phyloP scores from a whole-genome alignment of 2,329 filamentous ascomycete genomes.

The Phialophora expanda region DNA sequence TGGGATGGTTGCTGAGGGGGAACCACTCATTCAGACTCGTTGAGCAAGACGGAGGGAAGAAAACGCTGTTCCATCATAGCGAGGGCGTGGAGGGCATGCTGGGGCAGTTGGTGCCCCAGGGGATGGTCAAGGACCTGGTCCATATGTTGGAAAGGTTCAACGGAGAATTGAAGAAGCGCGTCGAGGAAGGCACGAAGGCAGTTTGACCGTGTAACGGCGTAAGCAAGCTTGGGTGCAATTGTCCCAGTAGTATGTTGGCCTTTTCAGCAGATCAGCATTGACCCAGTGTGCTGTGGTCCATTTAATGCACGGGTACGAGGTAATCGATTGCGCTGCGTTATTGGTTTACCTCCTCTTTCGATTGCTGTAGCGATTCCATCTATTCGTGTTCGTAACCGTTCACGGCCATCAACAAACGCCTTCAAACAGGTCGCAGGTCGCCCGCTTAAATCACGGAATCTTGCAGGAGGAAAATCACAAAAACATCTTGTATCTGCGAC shows the following conservation, averaged over 20 bases:
- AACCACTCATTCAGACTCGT: constrained; percentile 19
- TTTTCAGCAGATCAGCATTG: neutral
- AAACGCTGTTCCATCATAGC: constrained; percentile 14
- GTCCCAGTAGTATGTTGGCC: no score
- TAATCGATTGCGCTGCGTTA: neutral
- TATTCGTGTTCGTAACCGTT: neutral
- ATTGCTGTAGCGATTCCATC: neutral
- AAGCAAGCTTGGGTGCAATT: no score
- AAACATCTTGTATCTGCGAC: neutral
- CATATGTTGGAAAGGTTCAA: constrained; percentile 19
- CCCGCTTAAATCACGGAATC: neutral
- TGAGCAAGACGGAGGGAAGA: constrained; percentile 16
- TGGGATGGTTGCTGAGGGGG: constrained; percentile 11
- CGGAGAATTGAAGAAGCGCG: constrained; percentile 18
- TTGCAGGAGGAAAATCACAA: neutral
- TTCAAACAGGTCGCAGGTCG: neutral
- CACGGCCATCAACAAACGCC: neutral
- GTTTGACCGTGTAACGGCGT: neutral
- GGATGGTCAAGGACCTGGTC: constrained; percentile 11
- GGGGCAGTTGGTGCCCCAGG: neutral
- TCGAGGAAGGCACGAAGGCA: neutral
- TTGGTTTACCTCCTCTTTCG: neutral
- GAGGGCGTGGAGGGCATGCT: constrained; percentile 14
- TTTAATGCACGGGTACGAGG: neutral
- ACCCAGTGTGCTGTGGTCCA: neutral